Percentiles rank a stretch among this genome's conserved stretches.
These are phyloP conservation scores for Aspergillus sp. DNA, from an alignment of 2,329 filamentous ascomycete species.

Conservation along the genomic window DNA sequence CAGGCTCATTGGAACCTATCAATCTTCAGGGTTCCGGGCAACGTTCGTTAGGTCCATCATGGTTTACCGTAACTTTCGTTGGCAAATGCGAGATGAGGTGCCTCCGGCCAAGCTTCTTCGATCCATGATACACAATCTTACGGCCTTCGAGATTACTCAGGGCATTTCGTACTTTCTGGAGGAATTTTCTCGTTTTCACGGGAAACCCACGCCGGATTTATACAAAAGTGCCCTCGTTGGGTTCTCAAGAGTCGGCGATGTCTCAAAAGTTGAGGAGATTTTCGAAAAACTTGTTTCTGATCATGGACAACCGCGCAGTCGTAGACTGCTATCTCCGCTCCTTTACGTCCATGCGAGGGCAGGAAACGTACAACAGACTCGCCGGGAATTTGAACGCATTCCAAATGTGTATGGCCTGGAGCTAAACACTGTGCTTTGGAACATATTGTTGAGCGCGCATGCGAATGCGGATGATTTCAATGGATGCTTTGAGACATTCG, in stretches of 20 bases:
- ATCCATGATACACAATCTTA: constrained; percentile 19
- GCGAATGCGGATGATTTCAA: constrained; percentile 57
- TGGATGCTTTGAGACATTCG: constrained; percentile 58
- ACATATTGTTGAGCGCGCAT: constrained; percentile 66
- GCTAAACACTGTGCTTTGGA: constrained; percentile 60
- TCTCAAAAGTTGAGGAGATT: constrained; percentile 34
- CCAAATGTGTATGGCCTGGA: constrained; percentile 45
- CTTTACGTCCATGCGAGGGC: constrained; percentile 63
- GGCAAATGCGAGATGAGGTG: constrained; percentile 17
- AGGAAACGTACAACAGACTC: constrained; percentile 54
- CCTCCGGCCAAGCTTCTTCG: constrained; percentile 16
- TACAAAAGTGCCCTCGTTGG: constrained; percentile 33
- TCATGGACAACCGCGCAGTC: constrained; percentile 27
- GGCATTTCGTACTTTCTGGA: constrained; percentile 35
- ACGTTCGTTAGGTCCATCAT: constrained; percentile 25
- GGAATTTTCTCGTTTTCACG: constrained; percentile 30
- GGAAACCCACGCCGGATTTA: constrained; percentile 20
- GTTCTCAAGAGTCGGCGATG: constrained; percentile 42
- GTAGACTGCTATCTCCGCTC: constrained; percentile 43
- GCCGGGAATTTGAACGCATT: constrained; percentile 57
- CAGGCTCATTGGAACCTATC: constrained; percentile 21
- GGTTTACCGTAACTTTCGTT: constrained; percentile 36
- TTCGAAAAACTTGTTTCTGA: constrained; percentile 37
- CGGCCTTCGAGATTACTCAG: constrained; percentile 24
- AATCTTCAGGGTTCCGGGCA: constrained; percentile 18